phyloP scores from a whole-genome alignment of 1,139 yeast genomes.

The Zygoascus meyerae region DNA sequence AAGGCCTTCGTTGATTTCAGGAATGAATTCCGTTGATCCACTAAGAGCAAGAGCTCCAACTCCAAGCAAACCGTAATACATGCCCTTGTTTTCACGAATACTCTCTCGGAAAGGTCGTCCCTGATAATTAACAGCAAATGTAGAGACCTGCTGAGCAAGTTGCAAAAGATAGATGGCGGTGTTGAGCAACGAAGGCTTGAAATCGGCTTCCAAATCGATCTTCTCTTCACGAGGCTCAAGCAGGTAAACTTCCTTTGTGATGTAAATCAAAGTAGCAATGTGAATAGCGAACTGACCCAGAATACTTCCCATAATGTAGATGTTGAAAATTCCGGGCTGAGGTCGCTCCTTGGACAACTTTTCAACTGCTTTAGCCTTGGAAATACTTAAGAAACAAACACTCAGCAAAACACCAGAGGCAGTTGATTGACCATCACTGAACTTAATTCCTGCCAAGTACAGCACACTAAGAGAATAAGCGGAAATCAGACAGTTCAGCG shows the following conservation, averaged over 20 bases:
- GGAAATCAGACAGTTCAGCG: constrained; percentile 92
- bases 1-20: constrained; percentile 89
- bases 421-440: constrained; percentile 96
- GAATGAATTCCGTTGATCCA: constrained; percentile 91
- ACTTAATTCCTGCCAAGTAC: constrained; percentile 94
- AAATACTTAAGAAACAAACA: constrained; percentile 91
- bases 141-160: constrained; percentile 93
- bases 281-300: constrained; percentile 95
- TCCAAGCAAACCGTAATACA: constrained; percentile 92
- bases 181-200: constrained; percentile 82
- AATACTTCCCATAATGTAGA: constrained; percentile 94
- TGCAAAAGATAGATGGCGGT: constrained; percentile 94
- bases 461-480: constrained; percentile 93
- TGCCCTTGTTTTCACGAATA: constrained; percentile 84
- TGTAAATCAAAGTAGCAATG: constrained; percentile 71
- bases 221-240: constrained; percentile 89
- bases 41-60: constrained; percentile 84
- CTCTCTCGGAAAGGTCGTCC: constrained; percentile 96
- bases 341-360: constrained; percentile 93
- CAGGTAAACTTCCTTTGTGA: constrained; percentile 74
- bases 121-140: constrained; percentile 96
- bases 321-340: constrained; percentile 93
- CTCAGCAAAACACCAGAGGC: constrained; percentile 85
- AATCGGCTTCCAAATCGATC: constrained; percentile 83
- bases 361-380: constrained; percentile 88